These are phyloP conservation scores for Novymonas esmeraldas DNA, from an alignment of 208 protist species.

Conservation along the genomic window DNA sequence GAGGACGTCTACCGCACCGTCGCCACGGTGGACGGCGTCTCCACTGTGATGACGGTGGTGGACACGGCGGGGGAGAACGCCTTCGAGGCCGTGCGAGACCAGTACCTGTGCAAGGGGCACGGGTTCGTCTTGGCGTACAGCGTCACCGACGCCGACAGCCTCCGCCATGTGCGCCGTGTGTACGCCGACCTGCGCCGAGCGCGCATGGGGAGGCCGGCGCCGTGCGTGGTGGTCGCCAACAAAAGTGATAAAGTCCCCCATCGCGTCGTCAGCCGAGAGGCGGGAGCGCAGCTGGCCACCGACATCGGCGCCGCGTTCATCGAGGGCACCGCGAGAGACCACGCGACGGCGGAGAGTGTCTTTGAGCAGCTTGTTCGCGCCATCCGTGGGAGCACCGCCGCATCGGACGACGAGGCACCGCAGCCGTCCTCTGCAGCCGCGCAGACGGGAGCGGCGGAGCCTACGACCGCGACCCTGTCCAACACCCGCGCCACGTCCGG, in stretches of 20 bases:
- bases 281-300: constrained; percentile 41
- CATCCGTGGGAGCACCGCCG: constrained; percentile 25
- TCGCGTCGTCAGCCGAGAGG: constrained; percentile 43
- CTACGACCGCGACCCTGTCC: neutral
- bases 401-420: neutral
- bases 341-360: constrained; percentile 39
- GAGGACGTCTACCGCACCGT: constrained; percentile 76
- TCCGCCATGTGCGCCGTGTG: constrained; percentile 49
- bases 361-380: constrained; percentile 55
- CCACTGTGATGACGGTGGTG: constrained; percentile 90
- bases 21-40: constrained; percentile 71
- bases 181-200: constrained; percentile 36
- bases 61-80: constrained; percentile 94
- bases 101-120: constrained; percentile 49
- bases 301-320: constrained; percentile 54
- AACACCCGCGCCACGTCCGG: neutral
- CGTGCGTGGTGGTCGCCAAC: constrained; percentile 69
- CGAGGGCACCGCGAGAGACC: constrained; percentile 74
- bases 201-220: constrained; percentile 17
- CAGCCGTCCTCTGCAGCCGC: neutral
- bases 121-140: constrained; percentile 76
- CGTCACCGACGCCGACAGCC: constrained; percentile 74
- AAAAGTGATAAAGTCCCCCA: constrained; percentile 56
- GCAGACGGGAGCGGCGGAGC: neutral
- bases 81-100: constrained; percentile 75